Base-by-base conservation (phyloP, 169 alveolate species). In the Plasmodium sp. region DNA sequence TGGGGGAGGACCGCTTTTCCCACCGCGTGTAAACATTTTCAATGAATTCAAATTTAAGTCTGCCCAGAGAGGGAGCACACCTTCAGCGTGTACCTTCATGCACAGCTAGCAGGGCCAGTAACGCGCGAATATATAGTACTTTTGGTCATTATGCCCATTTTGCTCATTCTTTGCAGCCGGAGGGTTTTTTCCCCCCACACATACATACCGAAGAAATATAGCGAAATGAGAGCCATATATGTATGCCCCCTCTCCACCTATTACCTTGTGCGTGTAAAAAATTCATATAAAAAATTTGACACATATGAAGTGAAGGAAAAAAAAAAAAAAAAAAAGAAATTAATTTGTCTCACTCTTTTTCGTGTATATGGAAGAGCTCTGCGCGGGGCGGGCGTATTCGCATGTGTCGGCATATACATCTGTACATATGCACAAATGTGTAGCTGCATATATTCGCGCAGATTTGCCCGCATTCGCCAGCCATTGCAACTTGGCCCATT, bases 341-440 rank as follows among this genome's bases (percentile, higher is more conserved):
- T 83, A 83, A 83, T 83, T 83, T 83, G 91, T 54, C 81, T 33
- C 48, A 56, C 58, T 83, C 45, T 16, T 34, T 54, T 54, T 31
- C 80, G 27, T 33, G 14, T 62, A 43, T 67, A 67, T 67, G 77
- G 77, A 22, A 10, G 77, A 67, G 33, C 43, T 6, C 39, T 67
- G 77, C n/a, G 77, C 7, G 33, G 77, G 77, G 14, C 10, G n/a
- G 39, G 39, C 39, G 41, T 31, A 67, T 67, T 67, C 77, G 39
- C 67, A 81, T 45, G 9, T 27, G 22, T 51, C 67, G 18, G 9
- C 9, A 16, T 81, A 81, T 48, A 39, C 31, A 16, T 48, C 36
- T 81, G 41, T 58, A 83, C 7, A 82, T 14, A 34, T 83, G 73
- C 36, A 81, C 88, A 41, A 27, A 81, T 45, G 77, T 16, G 27